Conservation (phyloP, 1,284 basidiomycete species). For the Cutaneotrichosporon dermatis region DNA sequence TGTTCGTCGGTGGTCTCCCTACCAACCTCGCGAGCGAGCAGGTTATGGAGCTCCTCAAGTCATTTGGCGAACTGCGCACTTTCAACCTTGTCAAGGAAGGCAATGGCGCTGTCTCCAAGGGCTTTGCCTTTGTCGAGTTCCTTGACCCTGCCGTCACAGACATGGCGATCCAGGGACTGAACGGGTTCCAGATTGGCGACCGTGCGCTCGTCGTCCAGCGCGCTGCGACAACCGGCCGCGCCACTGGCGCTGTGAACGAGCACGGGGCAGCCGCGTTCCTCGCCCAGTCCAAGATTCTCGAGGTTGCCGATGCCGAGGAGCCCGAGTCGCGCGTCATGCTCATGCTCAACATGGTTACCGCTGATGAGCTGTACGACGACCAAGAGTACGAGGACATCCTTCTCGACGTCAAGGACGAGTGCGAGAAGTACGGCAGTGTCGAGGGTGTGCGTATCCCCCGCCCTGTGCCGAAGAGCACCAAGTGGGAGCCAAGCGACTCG, state of each 20-base stretch:
- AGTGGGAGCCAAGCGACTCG: slow-evolving; percentile 66
- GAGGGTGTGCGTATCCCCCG: slow-evolving; percentile 84
- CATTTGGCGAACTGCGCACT: slow-evolving; percentile 92
- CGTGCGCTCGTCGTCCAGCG: slow-evolving; percentile 94
- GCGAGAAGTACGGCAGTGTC: slow-evolving; percentile 71
- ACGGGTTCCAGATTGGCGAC: slow-evolving; percentile 97
- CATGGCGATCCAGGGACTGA: slow-evolving; percentile 90
- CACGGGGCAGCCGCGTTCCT: slow-evolving; percentile 44
- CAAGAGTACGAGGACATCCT: slow-evolving; percentile 89
- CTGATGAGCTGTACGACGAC: slow-evolving; percentile 87
- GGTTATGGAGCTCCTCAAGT: slow-evolving; percentile 93
- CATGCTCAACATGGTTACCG: slow-evolving; percentile 97
- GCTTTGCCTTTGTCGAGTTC: slow-evolving; percentile 99
- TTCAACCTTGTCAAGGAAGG: slow-evolving; percentile 95
- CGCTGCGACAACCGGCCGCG: slow-evolving; percentile 54
- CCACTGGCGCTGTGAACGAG: slow-evolving; percentile 35
- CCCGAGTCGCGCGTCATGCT: slow-evolving; percentile 71
- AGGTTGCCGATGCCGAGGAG: slow-evolving; percentile 57
- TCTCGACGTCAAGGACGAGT: slow-evolving; percentile 93
- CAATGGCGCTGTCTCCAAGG: slow-evolving; percentile 81
- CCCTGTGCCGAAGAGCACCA: slow-evolving; percentile 68
- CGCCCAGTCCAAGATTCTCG: slow-evolving; percentile 71
- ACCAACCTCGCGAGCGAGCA: slow-evolving; percentile 94
- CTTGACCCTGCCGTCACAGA: slow-evolving; percentile 84
- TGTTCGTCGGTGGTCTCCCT: slow-evolving; percentile 94